These are phyloP conservation scores for Kuraishia hungarica DNA, from an alignment of 805 yeast species.

Conservation along the genomic window DNA sequence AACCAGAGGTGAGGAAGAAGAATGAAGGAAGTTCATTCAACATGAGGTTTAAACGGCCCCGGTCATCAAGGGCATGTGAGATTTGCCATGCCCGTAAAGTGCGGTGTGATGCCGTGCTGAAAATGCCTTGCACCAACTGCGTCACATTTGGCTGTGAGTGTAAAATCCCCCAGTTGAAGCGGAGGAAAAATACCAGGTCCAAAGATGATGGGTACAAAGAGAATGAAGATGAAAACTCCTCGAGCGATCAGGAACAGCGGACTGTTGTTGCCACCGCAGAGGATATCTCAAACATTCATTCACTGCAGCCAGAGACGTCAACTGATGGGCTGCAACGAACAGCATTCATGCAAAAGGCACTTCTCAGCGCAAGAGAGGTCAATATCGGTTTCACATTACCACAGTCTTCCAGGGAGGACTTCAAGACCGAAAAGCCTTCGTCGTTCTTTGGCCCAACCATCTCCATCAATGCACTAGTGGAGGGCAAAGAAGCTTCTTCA, in stretches of 20 bases:
- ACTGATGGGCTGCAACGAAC: neutral
- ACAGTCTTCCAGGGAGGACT: neutral
- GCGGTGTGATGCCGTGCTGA: constrained; percentile 62
- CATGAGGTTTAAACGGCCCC: constrained; percentile 34
- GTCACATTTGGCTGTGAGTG: constrained; percentile 67
- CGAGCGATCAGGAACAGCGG: neutral
- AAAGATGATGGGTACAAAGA: neutral
- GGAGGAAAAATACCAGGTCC: neutral
- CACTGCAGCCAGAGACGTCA: neutral
- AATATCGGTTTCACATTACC: neutral
- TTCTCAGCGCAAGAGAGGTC: neutral
- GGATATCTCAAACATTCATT: neutral
- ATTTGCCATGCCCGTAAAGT: constrained; percentile 77
- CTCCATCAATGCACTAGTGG: neutral
- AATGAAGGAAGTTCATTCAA: neutral
- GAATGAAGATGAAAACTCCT: neutral
- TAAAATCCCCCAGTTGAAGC: constrained; percentile 43
- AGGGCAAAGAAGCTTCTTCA: neutral
- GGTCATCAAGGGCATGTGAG: constrained; percentile 67
- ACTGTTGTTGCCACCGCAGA: neutral
- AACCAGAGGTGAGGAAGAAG: neutral
- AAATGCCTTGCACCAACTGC: constrained; percentile 62
- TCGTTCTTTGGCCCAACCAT: neutral
- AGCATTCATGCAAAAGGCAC: neutral
- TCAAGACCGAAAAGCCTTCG: neutral